phyloP scores from a whole-genome alignment of 495 filamentous ascomycete species.

The Gamarada debralockiae region DNA sequence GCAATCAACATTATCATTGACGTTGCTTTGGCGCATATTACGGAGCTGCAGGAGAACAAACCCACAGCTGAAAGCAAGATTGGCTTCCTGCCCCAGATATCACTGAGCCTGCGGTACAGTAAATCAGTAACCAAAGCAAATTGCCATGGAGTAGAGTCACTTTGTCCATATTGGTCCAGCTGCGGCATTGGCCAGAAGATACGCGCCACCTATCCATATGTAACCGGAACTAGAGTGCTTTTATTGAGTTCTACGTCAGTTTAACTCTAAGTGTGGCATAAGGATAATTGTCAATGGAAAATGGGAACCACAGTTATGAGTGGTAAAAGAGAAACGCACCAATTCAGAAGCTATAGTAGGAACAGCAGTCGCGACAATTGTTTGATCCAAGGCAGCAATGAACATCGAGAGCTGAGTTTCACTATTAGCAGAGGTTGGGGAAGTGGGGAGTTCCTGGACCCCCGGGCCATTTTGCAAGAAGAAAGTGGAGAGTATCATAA shows the following conservation, averaged over 20 bases:
- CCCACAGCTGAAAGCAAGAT: slow-evolving; percentile 62
- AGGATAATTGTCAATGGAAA: too few relatives aligned
- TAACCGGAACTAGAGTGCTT: slow-evolving; percentile 57
- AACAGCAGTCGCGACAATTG: slow-evolving; percentile 58
- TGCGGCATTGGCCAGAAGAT: slow-evolving; percentile 41
- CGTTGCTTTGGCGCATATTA: slow-evolving; percentile 61
- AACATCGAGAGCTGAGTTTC: slow-evolving; percentile 39
- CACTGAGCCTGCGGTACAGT: too few relatives aligned
- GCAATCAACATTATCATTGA: slow-evolving; percentile 68
- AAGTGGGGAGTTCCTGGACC: too few relatives aligned
- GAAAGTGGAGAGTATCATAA: too few relatives aligned
- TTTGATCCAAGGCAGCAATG: slow-evolving; percentile 58
- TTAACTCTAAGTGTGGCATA: too few relatives aligned
- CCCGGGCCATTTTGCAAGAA: too few relatives aligned
- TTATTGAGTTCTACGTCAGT: too few relatives aligned
- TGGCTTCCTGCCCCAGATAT: slow-evolving; percentile 77
- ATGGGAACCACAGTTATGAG: too few relatives aligned
- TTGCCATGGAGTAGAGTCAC: too few relatives aligned
- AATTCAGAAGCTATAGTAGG: slow-evolving; percentile 53
- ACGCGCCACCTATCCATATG: slow-evolving; percentile 65
- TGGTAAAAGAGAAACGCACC: too few relatives aligned
- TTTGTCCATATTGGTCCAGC: slow-evolving; percentile 41
- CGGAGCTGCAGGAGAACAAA: slow-evolving; percentile 59
- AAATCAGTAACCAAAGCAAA: too few relatives aligned
- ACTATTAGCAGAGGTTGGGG: too few relatives aligned